A percentile compares a stretch with the other conserved stretches of the same genome.
Conservation (phyloP, 2,329 filamentous ascomycete species). For the Diaporthe vaccinii region DNA sequence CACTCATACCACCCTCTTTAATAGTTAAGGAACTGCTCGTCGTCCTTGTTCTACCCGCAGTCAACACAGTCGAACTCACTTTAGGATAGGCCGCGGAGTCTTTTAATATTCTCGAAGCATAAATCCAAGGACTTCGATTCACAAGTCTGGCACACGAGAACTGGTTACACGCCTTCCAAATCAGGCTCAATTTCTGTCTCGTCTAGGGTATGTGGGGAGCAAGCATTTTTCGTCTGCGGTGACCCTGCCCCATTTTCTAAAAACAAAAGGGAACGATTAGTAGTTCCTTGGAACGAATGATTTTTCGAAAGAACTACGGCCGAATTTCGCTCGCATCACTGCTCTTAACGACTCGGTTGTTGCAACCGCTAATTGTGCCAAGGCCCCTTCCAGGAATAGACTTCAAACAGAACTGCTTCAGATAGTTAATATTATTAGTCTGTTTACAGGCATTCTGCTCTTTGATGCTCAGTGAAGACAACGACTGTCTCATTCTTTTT, state of each 20-base stretch:
- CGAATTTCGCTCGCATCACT: neutral
- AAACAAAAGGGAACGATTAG: neutral
- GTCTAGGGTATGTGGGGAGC: neutral
- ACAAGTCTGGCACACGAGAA: neutral
- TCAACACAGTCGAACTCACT: neutral
- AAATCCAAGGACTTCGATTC: neutral
- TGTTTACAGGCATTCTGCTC: no score
- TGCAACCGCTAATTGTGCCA: neutral
- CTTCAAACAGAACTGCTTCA: neutral
- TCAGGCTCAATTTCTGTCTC: neutral
- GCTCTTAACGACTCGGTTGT: neutral
- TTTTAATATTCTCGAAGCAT: neutral
- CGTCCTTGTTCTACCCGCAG: neutral
- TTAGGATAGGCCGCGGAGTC: neutral
- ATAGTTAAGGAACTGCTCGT: no score
- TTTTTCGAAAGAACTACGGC: no score
- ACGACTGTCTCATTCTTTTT: neutral
- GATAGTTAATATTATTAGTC: neutral
- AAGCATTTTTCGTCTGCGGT: neutral
- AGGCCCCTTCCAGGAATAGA: neutral
- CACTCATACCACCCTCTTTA: no score
- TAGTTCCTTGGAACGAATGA: no score
- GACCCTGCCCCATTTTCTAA: neutral
- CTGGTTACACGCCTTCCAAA: neutral
- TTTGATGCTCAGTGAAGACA: no score